Base-by-base conservation (phyloP, 129 eudicot species). In the Saussurea involucrata region DNA sequence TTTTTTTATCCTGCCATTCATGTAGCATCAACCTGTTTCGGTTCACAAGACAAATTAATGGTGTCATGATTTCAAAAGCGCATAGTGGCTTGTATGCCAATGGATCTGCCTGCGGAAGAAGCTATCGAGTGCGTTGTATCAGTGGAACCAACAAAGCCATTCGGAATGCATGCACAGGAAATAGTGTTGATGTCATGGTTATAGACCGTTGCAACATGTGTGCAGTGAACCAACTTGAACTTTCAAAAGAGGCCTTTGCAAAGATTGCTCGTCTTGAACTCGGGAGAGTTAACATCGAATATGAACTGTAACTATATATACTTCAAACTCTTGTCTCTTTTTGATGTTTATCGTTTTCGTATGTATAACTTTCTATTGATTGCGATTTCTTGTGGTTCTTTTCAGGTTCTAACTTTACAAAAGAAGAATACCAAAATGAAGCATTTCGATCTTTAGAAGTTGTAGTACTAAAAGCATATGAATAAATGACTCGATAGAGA, bases 11-110 rank as follows among this genome's bases (percentile, higher is more conserved):
- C 11, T 61, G 13, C 0, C 20, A 49, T 31, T 83, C 18, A 15
- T 49, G 60, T 68, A 88, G 92, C 92, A 42, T 85, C 89, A n/a
- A 25, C 76, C 21, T 88, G 89, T 58, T 81, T 58, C 36, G 87
- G 92, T 4, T 20, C 24, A 31, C 32, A 37, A 27, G 67, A 69
- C 46, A 20, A 77, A 31, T n/a, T n/a, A n/a, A n/a, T n/a, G 89
- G 89, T 21, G 75, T 36, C 11, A 85, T 88, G 89, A 70, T 85
- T 9, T 80, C 83, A 17, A 85, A 83, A 44, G 87, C 78, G 5
- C 83, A 80, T 76, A 66, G 76, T 6, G 28, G 60, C 22, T 12
- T 87, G 63, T 87, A 55, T 72, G 68, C 66, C 7, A 57, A 77
- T 24, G 79, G 85, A 69, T 63, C 40, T 1, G 75, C 83, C 0